Conservation (phyloP, 257 asterid species). For the Ligustrum vulgare region DNA sequence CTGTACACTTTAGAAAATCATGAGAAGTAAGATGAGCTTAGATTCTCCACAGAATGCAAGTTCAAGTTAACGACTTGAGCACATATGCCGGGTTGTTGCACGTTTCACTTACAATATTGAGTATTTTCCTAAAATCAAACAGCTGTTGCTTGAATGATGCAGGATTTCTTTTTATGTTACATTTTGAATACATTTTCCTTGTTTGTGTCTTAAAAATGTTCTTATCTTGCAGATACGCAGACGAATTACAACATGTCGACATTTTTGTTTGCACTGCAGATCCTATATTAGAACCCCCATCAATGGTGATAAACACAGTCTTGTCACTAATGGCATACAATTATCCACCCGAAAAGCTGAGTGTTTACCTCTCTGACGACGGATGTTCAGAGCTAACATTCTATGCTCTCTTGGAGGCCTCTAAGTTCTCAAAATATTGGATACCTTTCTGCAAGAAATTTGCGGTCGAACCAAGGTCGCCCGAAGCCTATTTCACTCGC, state of each 20-base stretch:
- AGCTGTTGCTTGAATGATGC: too few relatives aligned
- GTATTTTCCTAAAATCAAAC: too few relatives aligned
- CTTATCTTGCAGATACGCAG: constrained; percentile 29
- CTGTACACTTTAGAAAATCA: too few relatives aligned
- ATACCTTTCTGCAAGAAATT: constrained; percentile 44
- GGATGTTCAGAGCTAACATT: constrained; percentile 45
- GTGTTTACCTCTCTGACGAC: constrained; percentile 45
- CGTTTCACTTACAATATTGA: too few relatives aligned
- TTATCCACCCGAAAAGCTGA: constrained; percentile 37
- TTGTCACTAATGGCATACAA: constrained; percentile 44
- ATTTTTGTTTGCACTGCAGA: constrained; percentile 57
- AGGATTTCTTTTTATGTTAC: too few relatives aligned
- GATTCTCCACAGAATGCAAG: too few relatives aligned
- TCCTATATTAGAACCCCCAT: constrained; percentile 45
- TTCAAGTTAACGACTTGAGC: too few relatives aligned
- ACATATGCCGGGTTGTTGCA: too few relatives aligned
- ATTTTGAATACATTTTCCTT: not conserved
- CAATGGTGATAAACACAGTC: constrained; percentile 39
- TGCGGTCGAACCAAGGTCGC: constrained; percentile 41
- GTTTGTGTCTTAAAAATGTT: not conserved
- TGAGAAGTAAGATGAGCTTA: too few relatives aligned
- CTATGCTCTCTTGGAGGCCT: constrained; percentile 49
- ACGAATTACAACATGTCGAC: constrained; percentile 35
- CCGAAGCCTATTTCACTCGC: constrained; percentile 30
- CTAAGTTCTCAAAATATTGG: constrained; percentile 39